Evolutionary conservation across 164 flowering plant species (phyloP).

Genomic region (Saururus chinensis): DNA sequence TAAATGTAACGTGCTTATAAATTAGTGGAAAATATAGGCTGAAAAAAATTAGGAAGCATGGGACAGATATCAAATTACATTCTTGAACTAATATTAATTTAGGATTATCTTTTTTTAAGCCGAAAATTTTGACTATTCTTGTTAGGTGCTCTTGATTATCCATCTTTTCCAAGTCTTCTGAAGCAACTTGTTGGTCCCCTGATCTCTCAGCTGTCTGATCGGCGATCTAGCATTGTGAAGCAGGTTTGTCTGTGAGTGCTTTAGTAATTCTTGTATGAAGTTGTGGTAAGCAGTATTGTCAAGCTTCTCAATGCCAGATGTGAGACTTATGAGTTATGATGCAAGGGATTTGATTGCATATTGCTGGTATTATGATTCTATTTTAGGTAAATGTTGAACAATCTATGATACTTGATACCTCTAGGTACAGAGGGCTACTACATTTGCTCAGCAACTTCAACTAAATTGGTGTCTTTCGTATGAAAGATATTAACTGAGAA

Average conservation of each 20-base stretch:
- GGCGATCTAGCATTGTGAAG: conserved; percentile 95
- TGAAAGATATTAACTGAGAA: no score
- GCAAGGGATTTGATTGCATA: neutral
- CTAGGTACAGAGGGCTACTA: no score
- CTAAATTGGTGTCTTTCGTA: no score
- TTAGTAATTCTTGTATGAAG: neutral
- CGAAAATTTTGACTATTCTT: neutral
- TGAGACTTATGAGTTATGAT: neutral
- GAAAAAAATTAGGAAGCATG: no score
- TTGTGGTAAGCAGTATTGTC: neutral
- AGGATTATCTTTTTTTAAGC: no score
- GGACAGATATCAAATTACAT: no score
- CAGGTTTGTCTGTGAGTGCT: conserved; percentile 39
- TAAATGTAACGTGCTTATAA: no score
- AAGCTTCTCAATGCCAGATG: neutral
- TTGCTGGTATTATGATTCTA: neutral
- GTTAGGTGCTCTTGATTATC: conserved; percentile 87
- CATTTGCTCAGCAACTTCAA: no score
- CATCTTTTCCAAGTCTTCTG: conserved; percentile 68
- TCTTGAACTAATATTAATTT: no score
- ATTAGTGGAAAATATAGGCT: no score
- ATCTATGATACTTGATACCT: no score
- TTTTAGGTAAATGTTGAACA: no score
- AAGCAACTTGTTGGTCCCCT: conserved; percentile 91
- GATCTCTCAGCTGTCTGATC: conserved; percentile 82